Base-by-base conservation (phyloP, 371 early-diverging fungal genomes). In the Globomyces sp. region DNA sequence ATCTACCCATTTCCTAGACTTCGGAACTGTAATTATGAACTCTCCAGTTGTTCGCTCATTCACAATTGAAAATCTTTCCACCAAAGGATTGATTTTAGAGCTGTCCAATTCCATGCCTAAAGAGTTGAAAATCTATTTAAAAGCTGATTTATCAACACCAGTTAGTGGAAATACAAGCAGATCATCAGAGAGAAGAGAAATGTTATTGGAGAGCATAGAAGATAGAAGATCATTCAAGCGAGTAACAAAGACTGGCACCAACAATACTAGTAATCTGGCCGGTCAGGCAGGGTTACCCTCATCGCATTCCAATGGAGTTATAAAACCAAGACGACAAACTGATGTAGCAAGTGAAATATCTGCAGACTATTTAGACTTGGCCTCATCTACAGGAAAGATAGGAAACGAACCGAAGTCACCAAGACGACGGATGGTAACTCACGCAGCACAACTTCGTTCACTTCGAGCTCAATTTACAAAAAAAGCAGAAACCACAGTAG, bases 1-100 rank as follows among this genome's bases (percentile, higher is more conserved):
- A 13, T 52, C 57, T 10, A 87, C 96, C 37, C 95, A 96, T 74
- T 98, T 92, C 77, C 71, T 98, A 60, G 97, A 98, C 70, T 96
- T 85, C 67, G 98, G 98, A 0, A 73, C 87, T 0, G 90, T 91
- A 0, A 86, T 94, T 4, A 69, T 93, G 44, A 93, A 94, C 68
- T 85, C 94, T 2, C 87, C 93, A 0, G 83, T 84, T 0, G 68
- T 97, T 24, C 85, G 95, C 5, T 87, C 89, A 2, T 88, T 95
- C 65, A 86, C 86, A 1, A 86, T 98, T 34, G 92, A 91, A 46
- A 98, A 96, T 68, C 89, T 96, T 2, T 78, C 82, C 1, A 68
- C 71, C 52, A 74, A 75, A 69, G 61, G 61, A 42, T 66, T 84
- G 8, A 64, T 67, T 4, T 44, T 82, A 24, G 75, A 74, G 46